phyloP scores from a whole-genome alignment of 2,329 filamentous ascomycete genomes.

The Phialophora tarda region DNA sequence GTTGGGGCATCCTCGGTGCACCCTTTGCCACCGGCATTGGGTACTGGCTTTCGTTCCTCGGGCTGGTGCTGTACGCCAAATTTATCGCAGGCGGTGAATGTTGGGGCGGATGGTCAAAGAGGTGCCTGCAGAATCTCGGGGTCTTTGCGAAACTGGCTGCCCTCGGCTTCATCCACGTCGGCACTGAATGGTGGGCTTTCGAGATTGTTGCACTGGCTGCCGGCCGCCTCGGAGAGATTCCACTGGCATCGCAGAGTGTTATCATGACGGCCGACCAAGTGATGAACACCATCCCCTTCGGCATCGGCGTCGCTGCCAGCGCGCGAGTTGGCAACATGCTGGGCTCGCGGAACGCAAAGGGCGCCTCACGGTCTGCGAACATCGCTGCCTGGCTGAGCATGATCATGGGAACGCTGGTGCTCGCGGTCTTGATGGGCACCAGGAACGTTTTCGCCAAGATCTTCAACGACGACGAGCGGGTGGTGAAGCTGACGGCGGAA shows the following conservation, averaged over 20 bases:
- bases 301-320: slow-evolving; percentile 80
- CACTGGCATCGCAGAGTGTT: slow-evolving; percentile 81
- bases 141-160: slow-evolving; percentile 76
- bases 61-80: slow-evolving; percentile 74
- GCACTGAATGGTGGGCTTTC: slow-evolving; percentile 94
- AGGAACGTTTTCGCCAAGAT: slow-evolving; percentile 75
- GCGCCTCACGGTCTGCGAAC: slow-evolving; percentile 74
- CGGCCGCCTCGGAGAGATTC: slow-evolving; percentile 76
- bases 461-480: slow-evolving; percentile 78
- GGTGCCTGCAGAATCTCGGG: slow-evolving; percentile 68
- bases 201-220: slow-evolving; percentile 86
- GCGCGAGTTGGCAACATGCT: slow-evolving; percentile 80
- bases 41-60: slow-evolving; percentile 82
- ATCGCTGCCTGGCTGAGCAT: slow-evolving; percentile 75
- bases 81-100: slow-evolving; percentile 74
- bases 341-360: slow-evolving; percentile 68
- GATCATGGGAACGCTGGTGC: slow-evolving; percentile 69
- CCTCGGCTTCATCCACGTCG: slow-evolving; percentile 80
- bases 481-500: slow-evolving; percentile 74
- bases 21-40: slow-evolving; percentile 81
- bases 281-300: slow-evolving; percentile 84
- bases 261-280: slow-evolving; percentile 90
- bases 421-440: slow-evolving; percentile 71
- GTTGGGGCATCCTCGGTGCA: slow-evolving; percentile 75
- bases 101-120: slow-evolving; percentile 75